Base-by-base conservation (phyloP, 2,329 filamentous ascomycete species). In the Epichloe scottii region DNA sequence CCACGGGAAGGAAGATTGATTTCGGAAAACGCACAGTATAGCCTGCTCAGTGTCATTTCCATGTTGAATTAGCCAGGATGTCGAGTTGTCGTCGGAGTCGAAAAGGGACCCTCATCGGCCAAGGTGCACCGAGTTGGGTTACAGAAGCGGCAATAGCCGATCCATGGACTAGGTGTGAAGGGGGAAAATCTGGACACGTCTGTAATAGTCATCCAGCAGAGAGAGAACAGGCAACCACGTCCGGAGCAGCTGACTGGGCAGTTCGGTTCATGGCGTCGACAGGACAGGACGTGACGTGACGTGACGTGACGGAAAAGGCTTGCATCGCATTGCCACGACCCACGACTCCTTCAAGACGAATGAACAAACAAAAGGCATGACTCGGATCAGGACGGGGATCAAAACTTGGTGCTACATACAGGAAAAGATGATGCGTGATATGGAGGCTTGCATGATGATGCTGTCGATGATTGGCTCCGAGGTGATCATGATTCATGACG, bases 401-500 rank as follows among this genome's bases (percentile, higher is more conserved):
- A 14, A 14, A 34, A 11, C 8, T 21, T 14, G 19, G 50, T 11
- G 39, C 39, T 48, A 48, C 37, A 8, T 26, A 10, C 26, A 30
- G 26, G 41, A 37, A 39, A 51, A 37, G 39, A 10, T 38, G 19
- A 43, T 48, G 48, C 17, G 48, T 23, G n/a, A 34, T 19, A 41
- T 30, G 38, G 48, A 38, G 38, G 43, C 42, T 40, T 47, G 51
- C 47, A 50, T 43, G n/a, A 43, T 19, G 19, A 50, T 30, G 47
- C 7, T 26, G 19, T 30, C 19, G 5, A 43, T 48, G 47, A 50
- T 50, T 53, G 51, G 51, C 30, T 34, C 23, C 44, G 42, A 33
- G 30, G 30, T 7, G 33, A 42, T 43, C 30, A 50, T 50, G 51
- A 38, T n/a, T 46, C 46, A 50, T 50, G 51, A 38, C 37, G 47